Evolutionary conservation across 2,329 filamentous ascomycete genomes (phyloP).

Genomic region (Apiospora arundinis): DNA sequence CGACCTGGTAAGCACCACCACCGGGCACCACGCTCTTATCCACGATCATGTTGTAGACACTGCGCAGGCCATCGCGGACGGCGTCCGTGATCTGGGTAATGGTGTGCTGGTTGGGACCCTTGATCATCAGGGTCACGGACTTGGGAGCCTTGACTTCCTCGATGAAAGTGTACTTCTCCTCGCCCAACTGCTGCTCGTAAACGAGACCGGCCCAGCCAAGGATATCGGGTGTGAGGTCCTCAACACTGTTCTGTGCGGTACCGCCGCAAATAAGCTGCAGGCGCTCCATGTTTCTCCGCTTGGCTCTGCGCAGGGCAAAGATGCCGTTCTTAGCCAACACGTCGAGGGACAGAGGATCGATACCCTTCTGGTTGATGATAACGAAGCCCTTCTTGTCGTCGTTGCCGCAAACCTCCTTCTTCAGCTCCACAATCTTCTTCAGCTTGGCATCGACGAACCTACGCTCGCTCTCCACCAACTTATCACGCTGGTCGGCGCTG

Average conservation of each 20-base stretch:
- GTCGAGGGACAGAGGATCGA: slow-evolving; percentile 93
- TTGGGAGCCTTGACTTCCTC: slow-evolving; percentile 99
- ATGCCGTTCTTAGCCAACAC: slow-evolving; percentile 98
- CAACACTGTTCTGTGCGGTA: slow-evolving; percentile 91
- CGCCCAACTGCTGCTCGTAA: slow-evolving; percentile 95
- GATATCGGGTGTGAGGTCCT: slow-evolving; percentile 85
- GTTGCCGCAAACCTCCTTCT: slow-evolving; percentile 95
- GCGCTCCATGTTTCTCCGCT: slow-evolving; percentile 99
- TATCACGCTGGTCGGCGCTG: slow-evolving; percentile 94
- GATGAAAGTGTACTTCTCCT: slow-evolving; percentile 99
- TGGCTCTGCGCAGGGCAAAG: slow-evolving; percentile 89
- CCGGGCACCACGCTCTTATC: slow-evolving; percentile 94
- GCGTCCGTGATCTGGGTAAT: slow-evolving; percentile 97
- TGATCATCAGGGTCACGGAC: slow-evolving; percentile 96
- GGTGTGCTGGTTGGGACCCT: slow-evolving; percentile 95
- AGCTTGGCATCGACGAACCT: slow-evolving; percentile 96
- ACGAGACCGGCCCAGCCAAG: slow-evolving; percentile 96
- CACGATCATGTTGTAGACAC: slow-evolving; percentile 99
- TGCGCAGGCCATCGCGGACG: slow-evolving; percentile 90
- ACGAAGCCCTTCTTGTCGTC: slow-evolving; percentile 96
- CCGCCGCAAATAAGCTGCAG: slow-evolving; percentile 94
- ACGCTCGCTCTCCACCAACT: slow-evolving; percentile 96
- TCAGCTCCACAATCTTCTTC: slow-evolving; percentile 95
- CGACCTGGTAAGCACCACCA: slow-evolving; percentile 94
- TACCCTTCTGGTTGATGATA: slow-evolving; percentile 98